These are phyloP conservation scores for Knufia petricola DNA, from an alignment of 2,329 filamentous ascomycete species.

Conservation along the genomic window DNA sequence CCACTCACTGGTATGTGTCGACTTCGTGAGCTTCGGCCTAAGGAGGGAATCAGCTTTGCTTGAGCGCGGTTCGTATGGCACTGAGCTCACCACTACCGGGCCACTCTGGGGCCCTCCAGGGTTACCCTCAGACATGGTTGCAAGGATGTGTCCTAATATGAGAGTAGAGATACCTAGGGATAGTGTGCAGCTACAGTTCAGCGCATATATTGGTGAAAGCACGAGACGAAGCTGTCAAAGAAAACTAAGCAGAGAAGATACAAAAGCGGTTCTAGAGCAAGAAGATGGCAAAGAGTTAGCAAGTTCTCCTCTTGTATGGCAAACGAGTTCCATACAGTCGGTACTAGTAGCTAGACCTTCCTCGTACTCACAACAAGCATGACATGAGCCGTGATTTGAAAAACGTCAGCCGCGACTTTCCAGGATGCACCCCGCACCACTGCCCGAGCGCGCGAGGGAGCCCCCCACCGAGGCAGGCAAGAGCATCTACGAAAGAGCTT, in stretches of 20 bases:
- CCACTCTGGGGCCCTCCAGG: slow-evolving; percentile 26
- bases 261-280: not conserved
- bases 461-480: not conserved
- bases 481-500: not conserved
- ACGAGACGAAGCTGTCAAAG: not conserved
- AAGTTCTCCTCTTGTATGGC: not conserved
- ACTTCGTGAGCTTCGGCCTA: slow-evolving; percentile 38
- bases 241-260: not conserved
- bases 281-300: not conserved
- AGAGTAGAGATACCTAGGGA: not conserved
- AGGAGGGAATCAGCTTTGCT: not conserved
- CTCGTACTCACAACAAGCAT: not conserved
- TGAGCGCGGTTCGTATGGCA: not conserved
- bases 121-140: slow-evolving; percentile 31
- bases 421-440: slow-evolving; percentile 6
- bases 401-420: slow-evolving; percentile 3
- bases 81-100: slow-evolving; percentile 31
- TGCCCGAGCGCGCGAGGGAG: not conserved
- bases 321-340: not conserved
- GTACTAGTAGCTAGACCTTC: not conserved
- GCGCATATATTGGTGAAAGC: not conserved
- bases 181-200: not conserved
- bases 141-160: not conserved
- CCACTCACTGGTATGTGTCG: slow-evolving; percentile 37
- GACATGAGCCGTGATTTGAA: not conserved